Conservation (phyloP, 75 land plant genomes). For the Cunninghamia lanceolata region DNA sequence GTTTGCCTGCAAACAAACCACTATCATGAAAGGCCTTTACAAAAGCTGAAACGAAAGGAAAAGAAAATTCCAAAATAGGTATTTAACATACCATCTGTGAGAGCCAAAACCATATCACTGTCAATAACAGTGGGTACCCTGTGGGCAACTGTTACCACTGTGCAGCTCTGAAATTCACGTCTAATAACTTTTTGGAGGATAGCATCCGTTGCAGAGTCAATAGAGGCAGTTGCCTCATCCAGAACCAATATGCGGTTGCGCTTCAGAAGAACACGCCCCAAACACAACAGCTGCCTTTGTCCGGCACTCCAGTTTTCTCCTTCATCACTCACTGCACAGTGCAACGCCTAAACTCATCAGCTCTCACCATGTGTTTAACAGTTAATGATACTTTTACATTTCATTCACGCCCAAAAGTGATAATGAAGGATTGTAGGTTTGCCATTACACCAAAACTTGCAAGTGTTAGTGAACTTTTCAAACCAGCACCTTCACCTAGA, state of each 20-base stretch:
- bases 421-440: too few relatives aligned
- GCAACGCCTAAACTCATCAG: background rate
- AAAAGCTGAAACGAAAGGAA: background rate
- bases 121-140: constrained; percentile 88
- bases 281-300: constrained; percentile 93
- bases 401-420: too few relatives aligned
- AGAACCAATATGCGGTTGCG: constrained; percentile 70
- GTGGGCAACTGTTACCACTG: constrained; percentile 87
- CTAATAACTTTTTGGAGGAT: constrained; percentile 71
- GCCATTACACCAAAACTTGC: too few relatives aligned
- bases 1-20: constrained; percentile 38
- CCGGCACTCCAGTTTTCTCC: constrained; percentile 97
- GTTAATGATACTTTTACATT: background rate
- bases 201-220: constrained; percentile 81
- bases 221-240: constrained; percentile 95
- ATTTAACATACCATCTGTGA: constrained; percentile 59
- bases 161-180: constrained; percentile 66
- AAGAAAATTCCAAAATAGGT: too few relatives aligned
- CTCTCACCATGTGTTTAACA: background rate
- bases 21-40: background rate
- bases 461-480: too few relatives aligned
- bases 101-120: constrained; percentile 84
- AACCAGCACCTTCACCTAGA: too few relatives aligned
- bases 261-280: constrained; percentile 77
- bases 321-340: constrained; percentile 65